Conservation (phyloP, 129 eudicot genomes). For the Artemisia annua region DNA sequence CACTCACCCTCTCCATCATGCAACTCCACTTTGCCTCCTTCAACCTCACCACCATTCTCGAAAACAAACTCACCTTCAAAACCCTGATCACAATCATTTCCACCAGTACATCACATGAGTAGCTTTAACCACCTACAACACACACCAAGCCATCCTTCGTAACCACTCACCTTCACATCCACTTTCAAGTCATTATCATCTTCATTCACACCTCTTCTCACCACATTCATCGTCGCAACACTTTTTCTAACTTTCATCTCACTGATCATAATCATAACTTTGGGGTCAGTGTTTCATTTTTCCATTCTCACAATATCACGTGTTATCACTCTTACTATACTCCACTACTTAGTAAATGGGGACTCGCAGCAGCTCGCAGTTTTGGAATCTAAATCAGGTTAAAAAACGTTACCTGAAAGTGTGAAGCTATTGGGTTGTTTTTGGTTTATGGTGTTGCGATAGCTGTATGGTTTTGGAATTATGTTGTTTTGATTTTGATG, state of each 20-base stretch:
- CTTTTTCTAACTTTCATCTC: neutral
- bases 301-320: no score
- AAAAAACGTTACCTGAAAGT: no score
- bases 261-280: neutral
- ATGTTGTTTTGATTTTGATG: no score
- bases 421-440: no score
- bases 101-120: neutral
- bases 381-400: no score
- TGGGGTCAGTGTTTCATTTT: no score
- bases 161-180: neutral
- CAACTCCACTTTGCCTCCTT: neutral
- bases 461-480: no score
- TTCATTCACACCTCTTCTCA: neutral
- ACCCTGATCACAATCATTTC: neutral
- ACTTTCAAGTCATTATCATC: neutral
- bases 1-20: neutral
- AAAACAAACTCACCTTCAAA: neutral
- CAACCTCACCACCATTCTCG: neutral
- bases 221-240: neutral
- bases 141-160: neutral
- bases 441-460: no score
- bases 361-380: no score
- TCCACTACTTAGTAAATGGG: no score
- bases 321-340: no score
- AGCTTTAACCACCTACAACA: neutral